Evolutionary conservation across 2,329 filamentous ascomycete species (phyloP).

Genomic region (Microdochium nivale): DNA sequence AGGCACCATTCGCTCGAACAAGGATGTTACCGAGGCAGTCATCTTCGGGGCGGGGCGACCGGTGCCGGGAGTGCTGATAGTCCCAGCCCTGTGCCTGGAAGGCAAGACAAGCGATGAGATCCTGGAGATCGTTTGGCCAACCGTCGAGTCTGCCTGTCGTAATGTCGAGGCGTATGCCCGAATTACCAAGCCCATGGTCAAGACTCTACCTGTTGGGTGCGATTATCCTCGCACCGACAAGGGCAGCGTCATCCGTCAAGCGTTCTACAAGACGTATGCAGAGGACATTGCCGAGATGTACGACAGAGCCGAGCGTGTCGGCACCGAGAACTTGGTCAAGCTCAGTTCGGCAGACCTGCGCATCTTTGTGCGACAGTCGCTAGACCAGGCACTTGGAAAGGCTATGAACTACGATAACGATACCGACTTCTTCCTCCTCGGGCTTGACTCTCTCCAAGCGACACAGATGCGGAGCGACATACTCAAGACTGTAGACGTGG

Average conservation of each 20-base stretch:
- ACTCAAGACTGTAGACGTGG: constrained; percentile 38
- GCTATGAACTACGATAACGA: constrained; percentile 21
- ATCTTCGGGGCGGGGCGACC: constrained; percentile 41
- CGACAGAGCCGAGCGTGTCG: constrained; percentile 14
- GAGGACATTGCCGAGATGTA: constrained; percentile 33
- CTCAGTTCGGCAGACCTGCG: constrained; percentile 19
- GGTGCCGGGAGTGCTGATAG: constrained; percentile 33
- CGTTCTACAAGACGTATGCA: constrained; percentile 34
- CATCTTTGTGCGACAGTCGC: constrained; percentile 21
- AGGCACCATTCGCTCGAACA: constrained; percentile 34
- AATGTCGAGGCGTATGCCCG: constrained; percentile 20
- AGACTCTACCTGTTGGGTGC: constrained; percentile 32
- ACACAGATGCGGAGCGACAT: constrained; percentile 46
- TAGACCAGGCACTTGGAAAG: constrained; percentile 14
- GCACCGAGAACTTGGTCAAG: constrained; percentile 7
- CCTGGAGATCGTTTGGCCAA: constrained; percentile 22
- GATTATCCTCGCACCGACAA: constrained; percentile 43
- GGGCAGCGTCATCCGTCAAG: constrained; percentile 40
- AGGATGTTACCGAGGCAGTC: constrained; percentile 39
- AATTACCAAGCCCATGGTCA: constrained; percentile 39
- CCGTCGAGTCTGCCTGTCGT: constrained; percentile 21
- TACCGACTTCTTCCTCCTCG: constrained; percentile 49
- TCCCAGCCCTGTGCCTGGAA: constrained; percentile 11
- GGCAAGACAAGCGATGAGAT: constrained; percentile 14
- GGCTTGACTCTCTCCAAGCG: constrained; percentile 50